Evolutionary conservation across 129 eudicot genomes (phyloP).

Genomic region (Pulicaria dysenterica): DNA sequence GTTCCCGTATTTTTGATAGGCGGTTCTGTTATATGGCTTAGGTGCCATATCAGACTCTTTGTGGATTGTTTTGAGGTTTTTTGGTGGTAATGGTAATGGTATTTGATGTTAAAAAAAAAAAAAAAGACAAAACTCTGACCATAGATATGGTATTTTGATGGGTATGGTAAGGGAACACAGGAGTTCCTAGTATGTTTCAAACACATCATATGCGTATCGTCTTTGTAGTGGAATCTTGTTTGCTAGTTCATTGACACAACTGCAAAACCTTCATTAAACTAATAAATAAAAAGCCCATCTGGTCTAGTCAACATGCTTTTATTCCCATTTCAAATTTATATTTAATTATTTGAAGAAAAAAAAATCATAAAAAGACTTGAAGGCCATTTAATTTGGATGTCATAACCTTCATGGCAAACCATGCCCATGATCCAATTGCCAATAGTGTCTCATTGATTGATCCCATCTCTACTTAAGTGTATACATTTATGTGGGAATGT

Average conservation of each 20-base stretch:
- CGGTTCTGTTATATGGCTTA: no score
- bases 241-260: constrained; percentile 30
- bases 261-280: constrained; percentile 8
- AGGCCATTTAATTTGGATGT: neutral
- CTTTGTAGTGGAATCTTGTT: constrained; percentile 36
- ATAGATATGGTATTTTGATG: neutral
- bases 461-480: neutral
- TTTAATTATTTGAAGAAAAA: neutral
- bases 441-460: constrained; percentile 22
- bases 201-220: constrained; percentile 29
- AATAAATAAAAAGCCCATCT: constrained; percentile 12
- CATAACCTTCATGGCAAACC: neutral
- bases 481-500: neutral
- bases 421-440: constrained; percentile 25
- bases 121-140: no score
- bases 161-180: constrained; percentile 29
- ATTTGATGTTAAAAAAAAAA: no score
- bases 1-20: no score
- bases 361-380: constrained; percentile 19
- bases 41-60: no score
- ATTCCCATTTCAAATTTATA: constrained; percentile 25
- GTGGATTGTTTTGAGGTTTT: no score
- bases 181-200: constrained; percentile 27
- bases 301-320: constrained; percentile 32
- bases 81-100: no score